A percentile compares a stretch with the other conserved stretches of the same genome.
Evolutionary conservation across 2,329 filamentous ascomycete species (phyloP).

Genomic region (Nothophaeocryptopus gaeumannii): DNA sequence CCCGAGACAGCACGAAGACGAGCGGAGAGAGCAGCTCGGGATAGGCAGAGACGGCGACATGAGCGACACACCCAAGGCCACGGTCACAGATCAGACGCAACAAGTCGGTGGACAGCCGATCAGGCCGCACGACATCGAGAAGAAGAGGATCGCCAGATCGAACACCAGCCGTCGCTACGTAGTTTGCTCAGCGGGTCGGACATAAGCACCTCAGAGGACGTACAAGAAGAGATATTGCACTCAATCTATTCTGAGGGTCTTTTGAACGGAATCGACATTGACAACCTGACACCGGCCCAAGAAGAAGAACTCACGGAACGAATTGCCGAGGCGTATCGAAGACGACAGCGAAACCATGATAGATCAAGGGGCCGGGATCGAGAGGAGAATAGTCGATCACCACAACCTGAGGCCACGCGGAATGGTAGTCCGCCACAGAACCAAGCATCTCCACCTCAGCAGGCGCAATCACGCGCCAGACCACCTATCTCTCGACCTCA

Average conservation of each 20-base stretch:
- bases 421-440: conserved; percentile 4
- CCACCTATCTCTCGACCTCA: conserved; percentile 49
- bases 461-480: conserved; percentile 31
- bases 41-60: conserved; percentile 18
- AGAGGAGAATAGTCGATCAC: conserved; percentile 1
- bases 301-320: conserved; percentile 88
- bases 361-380: conserved; percentile 28
- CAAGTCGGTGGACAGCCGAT: conserved; percentile 16
- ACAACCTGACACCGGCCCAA: conserved; percentile 77
- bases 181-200: conserved; percentile 80
- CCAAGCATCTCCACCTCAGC: conserved; percentile 25
- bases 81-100: conserved; percentile 10
- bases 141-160: conserved; percentile 49
- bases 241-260: conserved; percentile 87
- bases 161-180: conserved; percentile 84
- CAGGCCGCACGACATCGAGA: conserved; percentile 21
- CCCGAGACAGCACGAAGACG: conserved; percentile 27
- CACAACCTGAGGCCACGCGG: background rate
- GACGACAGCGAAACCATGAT: conserved; percentile 62
- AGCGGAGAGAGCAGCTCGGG: conserved; percentile 20
- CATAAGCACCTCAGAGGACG: conserved; percentile 65
- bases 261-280: conserved; percentile 81
- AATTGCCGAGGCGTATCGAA: conserved; percentile 83
- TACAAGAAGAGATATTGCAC: conserved; percentile 82
- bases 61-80: conserved; percentile 11